Evolutionary conservation across 2,329 filamentous ascomycete genomes (phyloP).

Genomic region (Stylonectria norvegica): DNA sequence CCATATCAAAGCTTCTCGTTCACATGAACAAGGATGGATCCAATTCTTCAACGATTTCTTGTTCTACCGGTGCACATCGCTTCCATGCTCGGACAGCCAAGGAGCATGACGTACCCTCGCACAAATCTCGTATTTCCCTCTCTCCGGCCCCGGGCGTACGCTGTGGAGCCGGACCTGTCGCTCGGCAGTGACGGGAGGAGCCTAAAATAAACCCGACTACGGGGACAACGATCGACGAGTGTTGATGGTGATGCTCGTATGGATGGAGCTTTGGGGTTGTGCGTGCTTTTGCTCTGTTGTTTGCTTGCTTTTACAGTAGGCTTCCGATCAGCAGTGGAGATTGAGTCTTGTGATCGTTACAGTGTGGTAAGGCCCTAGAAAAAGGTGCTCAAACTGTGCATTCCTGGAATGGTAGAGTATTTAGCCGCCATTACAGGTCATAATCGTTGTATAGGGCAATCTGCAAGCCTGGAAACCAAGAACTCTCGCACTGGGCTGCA

Average conservation of each 20-base stretch:
- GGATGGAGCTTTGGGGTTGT: slow-evolving; percentile 7
- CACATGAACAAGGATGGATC: neutral
- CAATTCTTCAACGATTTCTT: neutral
- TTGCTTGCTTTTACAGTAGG: too few relatives aligned
- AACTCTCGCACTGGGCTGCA: neutral
- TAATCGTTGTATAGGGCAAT: too few relatives aligned
- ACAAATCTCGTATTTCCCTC: slow-evolving; percentile 2
- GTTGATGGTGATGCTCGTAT: slow-evolving; percentile 18
- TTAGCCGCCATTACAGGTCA: too few relatives aligned
- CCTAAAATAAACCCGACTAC: too few relatives aligned
- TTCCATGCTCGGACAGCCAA: too few relatives aligned
- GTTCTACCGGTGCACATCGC: neutral
- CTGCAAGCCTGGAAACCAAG: neutral
- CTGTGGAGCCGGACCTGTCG: neutral
- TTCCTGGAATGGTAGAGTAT: neutral
- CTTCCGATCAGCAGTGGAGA: slow-evolving; percentile 1
- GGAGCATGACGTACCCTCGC: slow-evolving; percentile 2
- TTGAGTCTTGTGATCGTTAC: neutral
- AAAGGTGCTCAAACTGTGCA: neutral
- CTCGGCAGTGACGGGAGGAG: too few relatives aligned
- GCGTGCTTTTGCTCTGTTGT: slow-evolving; percentile 9
- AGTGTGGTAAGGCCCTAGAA: neutral
- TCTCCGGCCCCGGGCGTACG: neutral
- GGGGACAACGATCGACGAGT: slow-evolving; percentile 5
- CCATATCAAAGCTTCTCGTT: neutral